These are phyloP conservation scores for Boletus pseudopeckii DNA, from an alignment of 768 basidiomycete genomes.

Conservation along the genomic window DNA sequence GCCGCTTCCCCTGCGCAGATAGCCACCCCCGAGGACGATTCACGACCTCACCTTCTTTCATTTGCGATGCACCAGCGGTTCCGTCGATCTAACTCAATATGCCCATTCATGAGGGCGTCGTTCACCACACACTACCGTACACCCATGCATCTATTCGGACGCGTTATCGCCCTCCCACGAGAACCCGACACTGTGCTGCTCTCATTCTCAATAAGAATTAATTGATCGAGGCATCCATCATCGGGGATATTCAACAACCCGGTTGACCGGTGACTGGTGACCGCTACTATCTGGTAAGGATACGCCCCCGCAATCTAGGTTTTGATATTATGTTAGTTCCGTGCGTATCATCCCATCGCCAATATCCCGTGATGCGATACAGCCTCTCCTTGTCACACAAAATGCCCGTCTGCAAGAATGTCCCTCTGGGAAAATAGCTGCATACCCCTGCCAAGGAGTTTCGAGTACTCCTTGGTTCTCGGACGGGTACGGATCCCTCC, in stretches of 20 bases:
- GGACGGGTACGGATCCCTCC: background rate
- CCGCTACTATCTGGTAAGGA: background rate
- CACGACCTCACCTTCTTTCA: background rate
- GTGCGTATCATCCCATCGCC: background rate
- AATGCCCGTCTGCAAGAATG: background rate
- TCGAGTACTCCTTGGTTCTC: background rate
- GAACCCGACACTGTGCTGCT: background rate
- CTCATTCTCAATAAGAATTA: background rate
- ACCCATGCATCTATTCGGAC: background rate
- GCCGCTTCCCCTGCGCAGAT: background rate
- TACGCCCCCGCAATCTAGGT: background rate
- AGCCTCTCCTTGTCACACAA: background rate
- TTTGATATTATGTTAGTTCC: background rate
- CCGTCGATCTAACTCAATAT: slow-evolving; percentile 1
- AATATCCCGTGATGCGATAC: background rate
- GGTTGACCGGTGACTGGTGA: background rate
- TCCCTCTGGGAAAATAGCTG: background rate
- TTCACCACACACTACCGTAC: background rate
- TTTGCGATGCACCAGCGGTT: background rate
- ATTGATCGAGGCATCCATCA: background rate
- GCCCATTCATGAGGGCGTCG: background rate
- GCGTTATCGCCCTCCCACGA: background rate
- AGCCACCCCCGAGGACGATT: slow-evolving; percentile 3
- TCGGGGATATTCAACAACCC: background rate
- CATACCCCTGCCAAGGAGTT: background rate